phyloP scores from a whole-genome alignment of 2,329 filamentous ascomycete species.

The Fusarium sp. region DNA sequence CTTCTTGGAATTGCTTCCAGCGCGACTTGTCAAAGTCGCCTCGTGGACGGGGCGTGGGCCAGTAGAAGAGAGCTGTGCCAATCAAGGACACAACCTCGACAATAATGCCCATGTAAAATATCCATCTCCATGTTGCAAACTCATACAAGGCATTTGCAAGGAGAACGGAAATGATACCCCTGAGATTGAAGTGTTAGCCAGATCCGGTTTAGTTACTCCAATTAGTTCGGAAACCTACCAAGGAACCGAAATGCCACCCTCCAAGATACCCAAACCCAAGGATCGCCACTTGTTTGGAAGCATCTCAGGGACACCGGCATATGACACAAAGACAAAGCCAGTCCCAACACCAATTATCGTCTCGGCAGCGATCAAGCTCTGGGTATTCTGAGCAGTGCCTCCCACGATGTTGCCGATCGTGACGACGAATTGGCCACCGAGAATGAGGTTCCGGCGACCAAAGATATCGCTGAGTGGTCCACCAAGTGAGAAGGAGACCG shows the following conservation, averaged over 20 bases:
- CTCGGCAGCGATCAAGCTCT: conserved; percentile 18
- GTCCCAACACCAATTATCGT: conserved; percentile 7
- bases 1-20: conserved; percentile 24
- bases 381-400: conserved; percentile 11
- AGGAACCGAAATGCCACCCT: conserved; percentile 22
- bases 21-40: conserved; percentile 34
- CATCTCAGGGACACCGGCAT: conserved; percentile 31
- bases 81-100: conserved; percentile 18
- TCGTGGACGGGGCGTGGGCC: conserved; percentile 16
- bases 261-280: conserved; percentile 18
- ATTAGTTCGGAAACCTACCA: not conserved
- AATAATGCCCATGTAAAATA: conserved; percentile 28
- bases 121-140: conserved; percentile 26
- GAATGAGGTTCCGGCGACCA: conserved; percentile 16
- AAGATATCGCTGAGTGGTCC: conserved; percentile 25
- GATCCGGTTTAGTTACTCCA: too few species aligned
- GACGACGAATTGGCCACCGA: conserved; percentile 12
- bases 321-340: conserved; percentile 24
- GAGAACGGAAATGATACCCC: conserved; percentile 7
- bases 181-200: not conserved
- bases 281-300: conserved; percentile 31
- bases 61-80: conserved; percentile 27
- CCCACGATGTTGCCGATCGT: conserved; percentile 25
- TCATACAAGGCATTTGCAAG: conserved; percentile 6
- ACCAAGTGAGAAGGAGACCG: conserved; percentile 29